Evolutionary conservation across 176 grass and related monocot genomes (phyloP).

Genomic region (Miscanthus lutarioriparius): DNA sequence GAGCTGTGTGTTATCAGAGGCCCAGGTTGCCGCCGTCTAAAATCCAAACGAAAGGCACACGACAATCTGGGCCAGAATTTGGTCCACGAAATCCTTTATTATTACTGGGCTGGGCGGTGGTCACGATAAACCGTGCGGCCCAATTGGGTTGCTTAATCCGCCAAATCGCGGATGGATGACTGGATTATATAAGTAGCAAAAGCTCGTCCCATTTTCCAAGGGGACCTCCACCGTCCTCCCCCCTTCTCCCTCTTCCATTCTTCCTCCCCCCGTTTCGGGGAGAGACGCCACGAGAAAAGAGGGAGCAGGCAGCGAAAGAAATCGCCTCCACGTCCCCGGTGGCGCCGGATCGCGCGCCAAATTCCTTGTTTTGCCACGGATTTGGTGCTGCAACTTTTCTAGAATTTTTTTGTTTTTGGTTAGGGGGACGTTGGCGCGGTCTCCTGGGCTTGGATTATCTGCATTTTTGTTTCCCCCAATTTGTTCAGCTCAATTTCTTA

Average conservation of each 20-base stretch:
- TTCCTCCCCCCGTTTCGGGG: conserved; percentile 4
- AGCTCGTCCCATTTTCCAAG: not conserved
- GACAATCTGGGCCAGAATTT: not conserved
- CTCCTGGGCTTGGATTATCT: not conserved
- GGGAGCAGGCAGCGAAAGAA: not conserved
- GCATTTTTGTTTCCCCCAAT: not conserved
- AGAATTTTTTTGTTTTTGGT: not conserved
- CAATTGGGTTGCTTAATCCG: not conserved
- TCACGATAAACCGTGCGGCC: not conserved
- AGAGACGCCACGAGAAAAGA: not conserved
- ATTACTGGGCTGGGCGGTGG: not conserved
- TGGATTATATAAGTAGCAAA: not conserved
- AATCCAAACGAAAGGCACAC: too few relatives aligned
- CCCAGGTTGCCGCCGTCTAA: not conserved
- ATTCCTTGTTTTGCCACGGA: conserved; percentile 14
- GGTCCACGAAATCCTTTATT: not conserved
- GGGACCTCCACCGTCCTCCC: not conserved
- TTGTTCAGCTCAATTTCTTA: not conserved
- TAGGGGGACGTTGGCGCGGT: not conserved
- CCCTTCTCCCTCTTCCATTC: not conserved
- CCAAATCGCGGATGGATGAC: too few relatives aligned
- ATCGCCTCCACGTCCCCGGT: not conserved
- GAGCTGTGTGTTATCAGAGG: too few relatives aligned
- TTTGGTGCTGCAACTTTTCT: conserved; percentile 16
- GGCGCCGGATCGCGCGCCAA: conserved; percentile 23